Evolutionary conservation across 768 basidiomycete genomes (phyloP), one percentile per base, ranked within the genome.

Genomic region (Aureoboletus auriporus): DNA sequence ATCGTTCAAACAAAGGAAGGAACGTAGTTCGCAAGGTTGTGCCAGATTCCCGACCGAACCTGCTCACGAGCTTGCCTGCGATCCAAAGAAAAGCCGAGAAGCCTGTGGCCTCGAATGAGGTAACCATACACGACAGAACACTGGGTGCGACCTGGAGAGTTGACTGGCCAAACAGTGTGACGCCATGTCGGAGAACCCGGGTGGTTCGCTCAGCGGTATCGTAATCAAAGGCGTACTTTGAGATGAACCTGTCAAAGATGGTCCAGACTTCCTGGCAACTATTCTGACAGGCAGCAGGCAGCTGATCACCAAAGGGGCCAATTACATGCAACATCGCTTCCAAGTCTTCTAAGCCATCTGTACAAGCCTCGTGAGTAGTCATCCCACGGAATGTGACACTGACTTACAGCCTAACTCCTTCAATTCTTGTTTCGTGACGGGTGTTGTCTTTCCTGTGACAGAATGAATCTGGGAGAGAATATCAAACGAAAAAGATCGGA

Each of bases 21-120:
- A 92, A 78, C 7, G 86, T 71, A 6, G 60, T 67, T 30, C 79
- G 79, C 27, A 96, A 60, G 39, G 67, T 62, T 5, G 73, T 60
- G 52, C 84, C 75, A 31, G 80, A 75, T 47, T 83, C 81, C 39
- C 82, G 73, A 14, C 87, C 91, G 61, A 88, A 96, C 55, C 80
- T 77, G 29, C 75, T 74, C n/a, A 91, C 76, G 26, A 89, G 67
- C 68, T 97, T 97, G 38, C 92, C 89, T 28, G 83, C 84, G 50
- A 98, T 89, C 96, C 96, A 99, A 17, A 98, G 66, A 68, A 91
- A 98, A 54, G 88, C 86, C 10, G 94, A 78, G 60, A 84, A 82
- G 0, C 87, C 89, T 9, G 88, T 90, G 9, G 73, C 68, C 57
- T 91, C 89, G 61, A 97, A 99, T 7, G 79, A 77, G 8, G 76